Base-by-base conservation (phyloP, 164 flowering plant genomes). In the Hamamelis virginiana region DNA sequence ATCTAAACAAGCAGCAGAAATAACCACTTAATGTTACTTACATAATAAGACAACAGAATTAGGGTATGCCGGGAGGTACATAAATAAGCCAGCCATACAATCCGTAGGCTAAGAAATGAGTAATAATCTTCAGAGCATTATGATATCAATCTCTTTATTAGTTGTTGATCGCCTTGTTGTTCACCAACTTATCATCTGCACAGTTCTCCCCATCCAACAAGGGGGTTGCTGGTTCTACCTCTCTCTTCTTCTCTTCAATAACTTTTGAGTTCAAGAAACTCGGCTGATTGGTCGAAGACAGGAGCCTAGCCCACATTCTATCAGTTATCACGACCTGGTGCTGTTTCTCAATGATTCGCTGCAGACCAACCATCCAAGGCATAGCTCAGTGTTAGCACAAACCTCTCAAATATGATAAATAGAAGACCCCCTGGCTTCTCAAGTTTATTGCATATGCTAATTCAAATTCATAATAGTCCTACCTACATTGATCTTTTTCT, bases 261-360 rank as follows among this genome's bases (percentile, higher is more conserved):
- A 77, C 60, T 65, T 81, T 83, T 1, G 77, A 53, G 22, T 68
- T 75, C 65, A 81, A 46, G 75, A 95, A 95, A 68, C 97, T 92
- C 0, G 97, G 99, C 61, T 95, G 99, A 72, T 90, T 83, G 18
- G 99, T 95, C 12, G 98, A 95, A 1, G 97, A 84, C 13, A 92
- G 78, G 38, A 92, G 86, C 82, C 99, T 83, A 11, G 99, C 99
- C 98, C 99, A 95, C 98, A 91, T 92, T 65, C 97, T 82, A 65
- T 92, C 99, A 0, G 99, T 92, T 66, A 91, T 82, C 72, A 87
- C 91, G 23, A 95, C 99, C 58, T 81, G 74, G 80, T 89, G 83
- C 53, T 75, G 91, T 48, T 64, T 82, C 76, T 92, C 98, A 0
- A 65, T 89, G 26, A 95, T 81, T 68, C 93, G 77, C 98, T 89